A percentile compares a stretch with the other conserved stretches of the same genome.
Evolutionary conservation across 1,139 yeast genomes (phyloP).

Genomic region (Kurtzmaniella quercitrusa): DNA sequence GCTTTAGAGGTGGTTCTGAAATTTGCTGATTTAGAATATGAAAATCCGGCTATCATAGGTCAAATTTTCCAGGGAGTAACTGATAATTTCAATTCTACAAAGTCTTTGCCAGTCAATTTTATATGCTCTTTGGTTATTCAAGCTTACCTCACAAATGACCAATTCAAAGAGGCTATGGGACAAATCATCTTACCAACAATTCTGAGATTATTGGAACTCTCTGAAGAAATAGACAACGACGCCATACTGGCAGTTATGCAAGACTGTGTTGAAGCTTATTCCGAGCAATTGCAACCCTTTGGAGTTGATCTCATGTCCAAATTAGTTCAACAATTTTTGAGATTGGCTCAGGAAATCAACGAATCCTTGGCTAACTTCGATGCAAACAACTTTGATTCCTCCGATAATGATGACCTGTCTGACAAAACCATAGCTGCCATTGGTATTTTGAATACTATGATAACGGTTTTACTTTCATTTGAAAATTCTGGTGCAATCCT

Average conservation of each 20-base stretch:
- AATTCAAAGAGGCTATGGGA: slow-evolving; percentile 65
- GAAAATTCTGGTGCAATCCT: slow-evolving; percentile 75
- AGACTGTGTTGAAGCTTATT: slow-evolving; percentile 86
- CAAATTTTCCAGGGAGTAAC: slow-evolving; percentile 65
- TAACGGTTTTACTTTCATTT: slow-evolving; percentile 80
- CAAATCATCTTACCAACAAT: slow-evolving; percentile 73
- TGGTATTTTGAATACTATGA: slow-evolving; percentile 82
- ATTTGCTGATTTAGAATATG: slow-evolving; percentile 62
- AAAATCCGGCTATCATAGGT: slow-evolving; percentile 45
- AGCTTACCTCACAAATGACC: slow-evolving; percentile 62
- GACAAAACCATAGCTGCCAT: slow-evolving; percentile 87
- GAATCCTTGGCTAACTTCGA: slow-evolving; percentile 49
- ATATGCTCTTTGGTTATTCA: slow-evolving; percentile 86
- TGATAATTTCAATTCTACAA: slow-evolving; percentile 43
- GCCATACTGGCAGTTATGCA: slow-evolving; percentile 89
- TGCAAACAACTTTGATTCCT: slow-evolving; percentile 37
- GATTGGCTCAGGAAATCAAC: slow-evolving; percentile 64
- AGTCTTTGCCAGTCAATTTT: slow-evolving; percentile 71
- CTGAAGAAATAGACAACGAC: slow-evolving; percentile 84
- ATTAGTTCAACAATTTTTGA: slow-evolving; percentile 74
- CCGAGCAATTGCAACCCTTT: slow-evolving; percentile 89
- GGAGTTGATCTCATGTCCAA: slow-evolving; percentile 83
- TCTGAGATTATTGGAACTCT: slow-evolving; percentile 70
- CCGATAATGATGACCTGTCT: slow-evolving; percentile 46
- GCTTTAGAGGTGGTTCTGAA: slow-evolving; percentile 74